A percentile compares a stretch with the other conserved stretches of the same genome.
phyloP scores from a whole-genome alignment of 2,329 filamentous ascomycete species.

The Helminthosporium solani region DNA sequence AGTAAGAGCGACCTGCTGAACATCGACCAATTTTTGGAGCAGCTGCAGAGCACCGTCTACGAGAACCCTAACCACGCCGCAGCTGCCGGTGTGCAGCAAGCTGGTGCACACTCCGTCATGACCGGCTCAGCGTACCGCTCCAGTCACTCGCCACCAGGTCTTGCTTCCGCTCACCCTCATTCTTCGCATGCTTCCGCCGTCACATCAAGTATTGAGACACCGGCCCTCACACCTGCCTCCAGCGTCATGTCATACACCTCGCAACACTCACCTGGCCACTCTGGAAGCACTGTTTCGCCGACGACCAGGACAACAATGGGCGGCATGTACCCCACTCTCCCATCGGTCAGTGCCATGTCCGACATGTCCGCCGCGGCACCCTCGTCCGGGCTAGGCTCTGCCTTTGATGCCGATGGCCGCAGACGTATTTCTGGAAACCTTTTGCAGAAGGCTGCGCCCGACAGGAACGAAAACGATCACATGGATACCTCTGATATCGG shows the following conservation, averaged over 20 bases:
- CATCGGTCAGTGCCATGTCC: conserved; percentile 67
- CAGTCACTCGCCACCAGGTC: conserved; percentile 57
- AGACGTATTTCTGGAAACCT: conserved; percentile 63
- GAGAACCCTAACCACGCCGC: conserved; percentile 85
- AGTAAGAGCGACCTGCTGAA: conserved; percentile 93
- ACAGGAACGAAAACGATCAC: conserved; percentile 30
- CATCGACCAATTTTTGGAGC: conserved; percentile 91
- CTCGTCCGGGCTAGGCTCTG: conserved; percentile 67
- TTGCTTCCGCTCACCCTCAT: conserved; percentile 37
- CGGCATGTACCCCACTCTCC: conserved; percentile 74
- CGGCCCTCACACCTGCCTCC: conserved; percentile 73
- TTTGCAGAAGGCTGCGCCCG: conserved; percentile 51
- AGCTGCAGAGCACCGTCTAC: conserved; percentile 95
- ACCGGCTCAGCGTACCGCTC: conserved; percentile 54
- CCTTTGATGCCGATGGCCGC: conserved; percentile 61
- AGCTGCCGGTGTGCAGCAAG: conserved; percentile 73
- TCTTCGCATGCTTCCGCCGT: conserved; percentile 56
- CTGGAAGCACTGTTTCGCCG: conserved; percentile 63
- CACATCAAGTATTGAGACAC: conserved; percentile 59
- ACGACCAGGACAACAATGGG: conserved; percentile 57
- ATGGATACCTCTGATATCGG: conserved; percentile 45
- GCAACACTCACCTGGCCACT: conserved; percentile 71
- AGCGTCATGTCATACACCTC: conserved; percentile 76
- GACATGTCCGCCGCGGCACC: conserved; percentile 62
- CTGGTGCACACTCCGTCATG: conserved; percentile 66